Evolutionary conservation across 1,139 yeast species (phyloP).

Genomic region (Blastobotrys illinoisensis): DNA sequence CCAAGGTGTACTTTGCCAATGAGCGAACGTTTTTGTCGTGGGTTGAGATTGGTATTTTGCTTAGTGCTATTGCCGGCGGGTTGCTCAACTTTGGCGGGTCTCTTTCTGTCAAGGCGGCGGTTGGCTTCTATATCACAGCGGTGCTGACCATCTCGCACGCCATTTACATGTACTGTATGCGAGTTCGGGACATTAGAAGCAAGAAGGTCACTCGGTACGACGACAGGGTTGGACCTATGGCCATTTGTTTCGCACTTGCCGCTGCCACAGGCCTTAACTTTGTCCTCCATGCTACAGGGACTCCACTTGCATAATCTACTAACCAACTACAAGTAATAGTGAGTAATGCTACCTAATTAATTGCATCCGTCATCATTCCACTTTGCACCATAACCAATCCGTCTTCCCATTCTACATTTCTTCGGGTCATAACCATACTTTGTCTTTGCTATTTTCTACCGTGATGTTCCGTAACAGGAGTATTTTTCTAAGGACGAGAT

Average conservation of each 20-base stretch:
- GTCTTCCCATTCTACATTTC: no score
- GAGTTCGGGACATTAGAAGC: constrained; percentile 76
- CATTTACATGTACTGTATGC: constrained; percentile 69
- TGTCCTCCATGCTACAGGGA: constrained; percentile 24
- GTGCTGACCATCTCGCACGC: constrained; percentile 68
- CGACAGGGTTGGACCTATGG: constrained; percentile 82
- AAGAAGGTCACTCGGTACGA: constrained; percentile 81
- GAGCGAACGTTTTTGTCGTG: constrained; percentile 96
- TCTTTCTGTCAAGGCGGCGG: constrained; percentile 71
- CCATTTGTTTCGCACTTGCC: constrained; percentile 69
- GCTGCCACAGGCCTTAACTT: constrained; percentile 70
- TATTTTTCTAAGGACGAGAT: no score
- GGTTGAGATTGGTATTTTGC: constrained; percentile 91
- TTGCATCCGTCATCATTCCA: neutral
- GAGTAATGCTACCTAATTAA: neutral
- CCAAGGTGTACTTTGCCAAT: constrained; percentile 96
- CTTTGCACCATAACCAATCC: no score
- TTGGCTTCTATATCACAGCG: constrained; percentile 85
- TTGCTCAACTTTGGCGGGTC: constrained; percentile 85
- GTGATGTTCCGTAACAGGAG: no score
- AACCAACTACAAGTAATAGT: neutral
- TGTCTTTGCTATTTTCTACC: no score
- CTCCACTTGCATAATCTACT: neutral
- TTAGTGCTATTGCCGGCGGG: constrained; percentile 94
- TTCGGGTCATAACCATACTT: no score